These are phyloP conservation scores for Eucalyptus curtisii DNA, from an alignment of 345 rosid genomes.

Conservation along the genomic window DNA sequence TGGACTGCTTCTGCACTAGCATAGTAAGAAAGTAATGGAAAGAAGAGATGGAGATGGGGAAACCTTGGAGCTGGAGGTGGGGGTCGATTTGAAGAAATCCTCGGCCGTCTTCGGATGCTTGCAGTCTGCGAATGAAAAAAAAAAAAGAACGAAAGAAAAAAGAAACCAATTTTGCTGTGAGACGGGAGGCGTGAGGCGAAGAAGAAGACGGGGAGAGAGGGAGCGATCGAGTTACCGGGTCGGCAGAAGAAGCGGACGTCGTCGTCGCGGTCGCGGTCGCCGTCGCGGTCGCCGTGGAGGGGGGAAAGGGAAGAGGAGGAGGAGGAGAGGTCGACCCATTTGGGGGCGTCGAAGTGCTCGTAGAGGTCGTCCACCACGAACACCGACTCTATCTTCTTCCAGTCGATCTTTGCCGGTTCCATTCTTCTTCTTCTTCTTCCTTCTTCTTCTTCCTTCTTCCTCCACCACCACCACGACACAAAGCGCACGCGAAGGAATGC, in stretches of 20 bases:
- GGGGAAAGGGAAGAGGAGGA: not conserved
- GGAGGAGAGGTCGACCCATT: conserved; percentile 74
- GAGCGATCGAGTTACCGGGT: conserved; percentile 29
- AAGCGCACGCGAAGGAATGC: not conserved
- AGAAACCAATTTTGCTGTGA: not conserved
- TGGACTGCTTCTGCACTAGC: not conserved
- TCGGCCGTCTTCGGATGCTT: conserved; percentile 75
- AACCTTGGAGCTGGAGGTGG: conserved; percentile 14
- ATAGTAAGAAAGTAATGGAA: not conserved
- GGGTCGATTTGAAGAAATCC: conserved; percentile 47
- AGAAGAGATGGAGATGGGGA: not conserved
- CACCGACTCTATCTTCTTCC: conserved; percentile 70
- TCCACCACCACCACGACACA: not conserved
- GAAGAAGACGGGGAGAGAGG: not conserved
- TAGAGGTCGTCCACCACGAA: conserved; percentile 59
- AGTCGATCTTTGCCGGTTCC: conserved; percentile 93
- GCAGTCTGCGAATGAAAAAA: conserved; percentile 38
- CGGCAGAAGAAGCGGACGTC: conserved; percentile 86
- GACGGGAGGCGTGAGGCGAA: not conserved
- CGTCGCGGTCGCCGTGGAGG: not conserved
- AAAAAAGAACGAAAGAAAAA: not conserved
- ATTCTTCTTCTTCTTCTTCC: not conserved
- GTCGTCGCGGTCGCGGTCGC: conserved; percentile 15
- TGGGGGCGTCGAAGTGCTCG: conserved; percentile 81
- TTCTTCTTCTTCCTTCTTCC: too few species aligned